Evolutionary conservation across 1,284 basidiomycete species (phyloP).

Genomic region (Earliella scabrosa): DNA sequence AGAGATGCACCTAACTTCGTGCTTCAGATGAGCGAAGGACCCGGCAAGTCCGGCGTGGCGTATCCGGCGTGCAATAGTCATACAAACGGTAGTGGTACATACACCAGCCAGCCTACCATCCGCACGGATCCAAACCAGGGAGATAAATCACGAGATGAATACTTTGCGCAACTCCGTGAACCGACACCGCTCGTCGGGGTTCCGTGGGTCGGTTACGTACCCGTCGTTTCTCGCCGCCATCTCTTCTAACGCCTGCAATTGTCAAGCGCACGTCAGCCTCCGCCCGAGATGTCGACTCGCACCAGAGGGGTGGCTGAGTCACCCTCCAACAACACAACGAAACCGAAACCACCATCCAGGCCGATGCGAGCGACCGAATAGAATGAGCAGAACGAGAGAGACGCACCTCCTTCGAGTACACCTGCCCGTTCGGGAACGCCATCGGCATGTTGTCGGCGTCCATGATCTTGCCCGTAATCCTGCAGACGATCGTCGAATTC

Average conservation of each 20-base stretch:
- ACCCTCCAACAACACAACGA: too few relatives aligned
- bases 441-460: slow-evolving; percentile 91
- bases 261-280: too few relatives aligned
- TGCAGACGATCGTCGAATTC: slow-evolving; percentile 95
- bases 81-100: slow-evolving; percentile 10
- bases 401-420: slow-evolving; percentile 87
- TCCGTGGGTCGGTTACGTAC: slow-evolving; percentile 82
- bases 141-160: slow-evolving; percentile 67
- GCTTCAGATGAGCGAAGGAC: too few relatives aligned
- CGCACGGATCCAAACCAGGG: too few relatives aligned
- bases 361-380: too few relatives aligned
- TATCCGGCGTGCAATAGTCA: not conserved
- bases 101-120: not conserved
- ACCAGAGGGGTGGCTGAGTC: too few relatives aligned
- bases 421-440: slow-evolving; percentile 91
- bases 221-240: slow-evolving; percentile 81
- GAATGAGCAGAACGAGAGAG: not conserved
- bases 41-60: too few relatives aligned
- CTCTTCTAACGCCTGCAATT: slow-evolving; percentile 73
- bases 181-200: slow-evolving; percentile 60
- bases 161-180: slow-evolving; percentile 82
- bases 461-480: slow-evolving; percentile 91
- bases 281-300: too few relatives aligned
- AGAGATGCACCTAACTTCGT: too few relatives aligned
- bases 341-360: too few relatives aligned